Evolutionary conservation across 768 basidiomycete species (phyloP), one percentile per base, ranked within the genome.

Genomic region (Collybiopsis luxurians): DNA sequence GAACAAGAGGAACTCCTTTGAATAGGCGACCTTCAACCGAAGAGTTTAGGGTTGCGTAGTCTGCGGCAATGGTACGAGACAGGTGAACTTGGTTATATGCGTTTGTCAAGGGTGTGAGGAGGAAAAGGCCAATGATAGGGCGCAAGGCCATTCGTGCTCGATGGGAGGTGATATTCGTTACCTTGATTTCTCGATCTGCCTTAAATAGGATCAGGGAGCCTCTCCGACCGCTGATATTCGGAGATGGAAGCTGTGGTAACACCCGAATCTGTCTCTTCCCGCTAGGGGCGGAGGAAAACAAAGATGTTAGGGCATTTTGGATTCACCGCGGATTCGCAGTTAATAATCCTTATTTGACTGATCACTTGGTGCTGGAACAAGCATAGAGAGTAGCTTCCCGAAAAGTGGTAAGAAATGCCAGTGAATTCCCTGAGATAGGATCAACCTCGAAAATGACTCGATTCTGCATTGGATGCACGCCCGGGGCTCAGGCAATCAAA

Each of bases 281-380:
- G 53, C 15, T 54, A 21, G 17, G 43, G 19, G 42, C 53, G 53
- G 53, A 54, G 28, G 31, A 54, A 43, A 28, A 51, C 5, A 9
- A 42, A 6, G 42, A 44, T 44, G 23, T 47, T 21, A 3, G 6
- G 4, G 21, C 13, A 45, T 10, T n/a, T 26, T 30, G 9, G 39
- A 17, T 30, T 53, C 19, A 17, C 53, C 40, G 28, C 53, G 53
- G 53, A 54, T 54, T 53, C 53, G 53, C 53, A 45, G 46, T 6
- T n/a, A n/a, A n/a, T n/a, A n/a, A n/a, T n/a, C n/a, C 11, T 19
- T 38, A 45, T 42, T 34, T 34, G 31, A n/a, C n/a, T n/a, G n/a
- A n/a, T n/a, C n/a, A n/a, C n/a, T n/a, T n/a, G n/a, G n/a, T n/a
- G n/a, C n/a, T n/a, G n/a, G n/a, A n/a, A n/a, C n/a, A n/a, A n/a